These are phyloP conservation scores for Kazachstania kunashirensis DNA, from an alignment of 805 yeast genomes.

Conservation along the genomic window DNA sequence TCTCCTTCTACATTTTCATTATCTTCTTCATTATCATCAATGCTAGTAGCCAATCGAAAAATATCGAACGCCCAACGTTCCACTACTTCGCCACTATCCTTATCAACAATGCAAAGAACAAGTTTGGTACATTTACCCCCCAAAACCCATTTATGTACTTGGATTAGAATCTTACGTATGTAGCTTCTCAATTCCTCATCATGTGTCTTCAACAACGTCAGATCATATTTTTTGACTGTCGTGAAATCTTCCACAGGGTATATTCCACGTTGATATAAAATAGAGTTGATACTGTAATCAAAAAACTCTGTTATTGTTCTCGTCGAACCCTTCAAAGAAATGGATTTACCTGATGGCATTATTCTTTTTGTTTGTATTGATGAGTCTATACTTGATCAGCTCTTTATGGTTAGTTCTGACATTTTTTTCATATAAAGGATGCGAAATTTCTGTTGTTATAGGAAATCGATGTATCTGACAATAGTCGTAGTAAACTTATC, in stretches of 20 bases:
- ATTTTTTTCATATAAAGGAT: too few relatives aligned
- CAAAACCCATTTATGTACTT: slow-evolving; percentile 64
- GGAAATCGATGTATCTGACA: too few relatives aligned
- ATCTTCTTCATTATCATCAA: slow-evolving; percentile 5
- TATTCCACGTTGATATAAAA: slow-evolving; percentile 80
- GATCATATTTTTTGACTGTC: slow-evolving; percentile 67
- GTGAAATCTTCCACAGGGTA: slow-evolving; percentile 82
- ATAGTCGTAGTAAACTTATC: too few relatives aligned
- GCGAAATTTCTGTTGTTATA: too few relatives aligned
- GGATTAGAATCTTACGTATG: slow-evolving; percentile 55
- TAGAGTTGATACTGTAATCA: slow-evolving; percentile 68
- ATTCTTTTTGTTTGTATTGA: too few relatives aligned
- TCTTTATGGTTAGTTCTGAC: too few relatives aligned
- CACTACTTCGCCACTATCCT: slow-evolving; percentile 53
- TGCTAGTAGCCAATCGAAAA: slow-evolving; percentile 20
- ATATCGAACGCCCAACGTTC: slow-evolving; percentile 86
- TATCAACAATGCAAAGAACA: slow-evolving; percentile 63
- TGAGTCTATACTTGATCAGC: too few relatives aligned
- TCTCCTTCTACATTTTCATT: slow-evolving; percentile 25
- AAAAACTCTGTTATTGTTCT: slow-evolving; percentile 75
- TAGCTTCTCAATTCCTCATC: slow-evolving; percentile 72
- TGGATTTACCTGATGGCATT: slow-evolving; percentile 10
- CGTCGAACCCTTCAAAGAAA: slow-evolving; percentile 65
- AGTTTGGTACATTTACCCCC: slow-evolving; percentile 58
- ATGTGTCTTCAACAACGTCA: slow-evolving; percentile 58